Percentiles rank a stretch among this genome's conserved stretches.
phyloP scores from a whole-genome alignment of 1,139 yeast species.

The Diutina neorugosa region DNA sequence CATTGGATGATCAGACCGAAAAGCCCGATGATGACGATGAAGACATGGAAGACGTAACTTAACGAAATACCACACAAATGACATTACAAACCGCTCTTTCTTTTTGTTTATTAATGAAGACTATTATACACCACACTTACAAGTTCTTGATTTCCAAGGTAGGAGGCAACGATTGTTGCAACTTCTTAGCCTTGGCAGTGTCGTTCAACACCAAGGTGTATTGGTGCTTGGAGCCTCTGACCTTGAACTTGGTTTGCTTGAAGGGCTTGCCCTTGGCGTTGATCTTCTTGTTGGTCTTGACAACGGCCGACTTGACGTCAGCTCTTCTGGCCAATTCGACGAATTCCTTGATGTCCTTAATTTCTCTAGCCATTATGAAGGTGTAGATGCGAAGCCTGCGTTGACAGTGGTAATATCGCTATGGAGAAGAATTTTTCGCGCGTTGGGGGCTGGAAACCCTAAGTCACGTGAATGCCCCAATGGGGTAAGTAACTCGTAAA shows the following conservation, averaged over 20 bases:
- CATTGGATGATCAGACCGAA: constrained; percentile 31
- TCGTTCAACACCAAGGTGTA: constrained; percentile 96
- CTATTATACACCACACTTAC: constrained; percentile 22
- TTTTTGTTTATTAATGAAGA: not conserved
- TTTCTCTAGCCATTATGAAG: constrained; percentile 34
- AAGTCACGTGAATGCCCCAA: not conserved
- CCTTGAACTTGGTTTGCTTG: constrained; percentile 98
- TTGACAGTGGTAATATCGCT: not conserved
- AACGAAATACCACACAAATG: constrained; percentile 4
- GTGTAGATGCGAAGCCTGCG: not conserved
- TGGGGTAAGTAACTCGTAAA: too few species aligned
- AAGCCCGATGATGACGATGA: constrained; percentile 21
- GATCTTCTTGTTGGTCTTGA: constrained; percentile 81
- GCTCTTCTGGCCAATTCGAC: constrained; percentile 97
- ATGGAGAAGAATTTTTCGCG: not conserved
- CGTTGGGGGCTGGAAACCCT: not conserved
- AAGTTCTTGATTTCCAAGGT: constrained; percentile 67
- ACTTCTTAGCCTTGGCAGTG: constrained; percentile 95
- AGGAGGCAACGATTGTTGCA: constrained; percentile 97
- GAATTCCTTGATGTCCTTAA: constrained; percentile 95
- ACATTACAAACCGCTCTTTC: not conserved
- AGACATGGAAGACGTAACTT: constrained; percentile 32
- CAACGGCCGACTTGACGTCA: constrained; percentile 87
- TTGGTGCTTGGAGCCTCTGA: constrained; percentile 89
- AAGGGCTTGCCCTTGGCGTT: constrained; percentile 75